phyloP scores from a whole-genome alignment of 1,284 basidiomycete genomes.

The Marasmius oreades region DNA sequence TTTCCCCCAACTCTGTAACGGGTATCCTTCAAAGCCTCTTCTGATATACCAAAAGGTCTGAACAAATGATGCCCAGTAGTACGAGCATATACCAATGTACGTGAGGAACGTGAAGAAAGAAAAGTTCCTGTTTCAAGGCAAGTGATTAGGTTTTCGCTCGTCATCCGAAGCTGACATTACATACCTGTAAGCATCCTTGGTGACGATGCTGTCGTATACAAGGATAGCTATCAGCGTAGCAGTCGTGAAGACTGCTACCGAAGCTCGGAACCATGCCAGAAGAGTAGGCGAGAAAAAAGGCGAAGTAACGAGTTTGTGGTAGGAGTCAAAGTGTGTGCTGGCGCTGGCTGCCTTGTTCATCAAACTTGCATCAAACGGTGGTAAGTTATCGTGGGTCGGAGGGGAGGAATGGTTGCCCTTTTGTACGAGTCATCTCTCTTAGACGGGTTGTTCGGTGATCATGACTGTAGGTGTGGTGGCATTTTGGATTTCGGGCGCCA shows the following conservation, averaged over 20 bases:
- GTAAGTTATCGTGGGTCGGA: too few relatives aligned
- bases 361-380: too few relatives aligned
- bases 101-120: constrained; percentile 63
- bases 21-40: constrained; percentile 35
- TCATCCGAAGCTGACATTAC: background rate
- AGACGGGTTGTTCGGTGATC: too few relatives aligned
- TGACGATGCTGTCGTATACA: constrained; percentile 31
- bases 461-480: too few relatives aligned
- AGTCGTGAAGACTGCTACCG: constrained; percentile 53
- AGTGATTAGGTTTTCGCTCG: background rate
- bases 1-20: constrained; percentile 56
- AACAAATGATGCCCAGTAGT: constrained; percentile 56
- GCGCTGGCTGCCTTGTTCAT: background rate
- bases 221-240: constrained; percentile 43
- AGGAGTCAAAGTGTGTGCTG: constrained; percentile 45
- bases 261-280: constrained; percentile 45
- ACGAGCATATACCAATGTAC: constrained; percentile 58
- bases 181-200: constrained; percentile 26
- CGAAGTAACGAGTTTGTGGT: constrained; percentile 54
- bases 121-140: constrained; percentile 39
- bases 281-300: constrained; percentile 43
- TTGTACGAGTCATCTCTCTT: too few relatives aligned
- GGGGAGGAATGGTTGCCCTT: background rate
- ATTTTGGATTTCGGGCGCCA: too few relatives aligned
- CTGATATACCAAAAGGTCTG: constrained; percentile 49